Evolutionary conservation across 176 grass and related monocot genomes (phyloP).

Genomic region (Puccinellia tenuiflora): DNA sequence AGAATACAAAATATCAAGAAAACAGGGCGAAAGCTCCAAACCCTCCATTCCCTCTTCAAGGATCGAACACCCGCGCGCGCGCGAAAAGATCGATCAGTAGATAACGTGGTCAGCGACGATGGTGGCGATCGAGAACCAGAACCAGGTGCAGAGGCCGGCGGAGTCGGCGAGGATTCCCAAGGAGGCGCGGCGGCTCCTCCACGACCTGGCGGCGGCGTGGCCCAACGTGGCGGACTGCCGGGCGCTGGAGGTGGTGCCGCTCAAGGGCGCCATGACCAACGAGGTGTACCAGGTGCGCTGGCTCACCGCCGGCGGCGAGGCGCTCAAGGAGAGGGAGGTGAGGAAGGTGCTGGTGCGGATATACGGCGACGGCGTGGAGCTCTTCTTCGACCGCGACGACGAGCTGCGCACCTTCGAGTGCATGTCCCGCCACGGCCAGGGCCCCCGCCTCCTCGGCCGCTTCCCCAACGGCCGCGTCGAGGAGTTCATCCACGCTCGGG

Average conservation of each 20-base stretch:
- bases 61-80: background rate
- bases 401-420: slow-evolving; percentile 98
- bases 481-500: slow-evolving; percentile 98
- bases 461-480: slow-evolving; percentile 93
- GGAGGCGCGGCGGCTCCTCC: slow-evolving; percentile 77
- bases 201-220: slow-evolving; percentile 63
- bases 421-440: slow-evolving; percentile 88
- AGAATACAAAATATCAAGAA: background rate
- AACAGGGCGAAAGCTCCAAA: background rate
- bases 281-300: slow-evolving; percentile 88
- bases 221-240: slow-evolving; percentile 62
- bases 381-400: slow-evolving; percentile 87
- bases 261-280: slow-evolving; percentile 99
- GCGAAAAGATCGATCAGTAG: background rate
- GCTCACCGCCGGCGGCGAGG: slow-evolving; percentile 18
- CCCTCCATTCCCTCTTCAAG: background rate
- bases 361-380: slow-evolving; percentile 88
- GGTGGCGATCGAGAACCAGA: slow-evolving; percentile 66
- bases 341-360: slow-evolving; percentile 84
- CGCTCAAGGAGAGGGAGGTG: slow-evolving; percentile 35
- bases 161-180: slow-evolving; percentile 50
- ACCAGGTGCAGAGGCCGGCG: slow-evolving; percentile 16
- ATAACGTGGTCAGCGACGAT: slow-evolving; percentile 30
- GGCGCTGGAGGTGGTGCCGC: slow-evolving; percentile 68
- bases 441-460: slow-evolving; percentile 74